Evolutionary conservation across 1,139 yeast species (phyloP).

Genomic region (Yamadazyma kanchanaburiensis): DNA sequence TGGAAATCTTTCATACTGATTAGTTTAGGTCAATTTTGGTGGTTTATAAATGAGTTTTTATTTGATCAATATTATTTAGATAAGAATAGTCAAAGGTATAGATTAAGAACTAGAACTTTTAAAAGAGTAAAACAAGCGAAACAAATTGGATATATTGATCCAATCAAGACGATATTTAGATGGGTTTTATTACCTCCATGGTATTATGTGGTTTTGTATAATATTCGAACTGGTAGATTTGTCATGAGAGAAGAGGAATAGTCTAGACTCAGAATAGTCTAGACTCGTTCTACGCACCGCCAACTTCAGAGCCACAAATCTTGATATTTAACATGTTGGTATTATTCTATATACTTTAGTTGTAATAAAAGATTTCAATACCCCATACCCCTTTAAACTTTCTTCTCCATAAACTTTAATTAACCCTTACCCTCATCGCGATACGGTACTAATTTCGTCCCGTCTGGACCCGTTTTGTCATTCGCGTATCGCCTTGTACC

Average conservation of each 20-base stretch:
- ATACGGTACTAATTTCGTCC: not conserved
- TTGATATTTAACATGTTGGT: no score
- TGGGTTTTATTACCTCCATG: slow-evolving; percentile 36
- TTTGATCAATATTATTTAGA: slow-evolving; percentile 17
- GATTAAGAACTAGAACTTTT: slow-evolving; percentile 12
- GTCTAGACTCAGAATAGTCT: no score
- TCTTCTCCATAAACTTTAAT: no score
- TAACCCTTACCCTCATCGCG: not conserved
- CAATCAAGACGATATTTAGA: slow-evolving; percentile 12
- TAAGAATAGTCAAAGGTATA: slow-evolving; percentile 12
- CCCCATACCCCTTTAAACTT: no score
- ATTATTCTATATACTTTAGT: no score
- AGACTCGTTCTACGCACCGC: no score
- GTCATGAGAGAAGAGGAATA: no score
- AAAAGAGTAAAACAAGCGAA: slow-evolving; percentile 12
- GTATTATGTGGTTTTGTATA: slow-evolving; percentile 27
- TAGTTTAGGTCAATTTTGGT: slow-evolving; percentile 36
- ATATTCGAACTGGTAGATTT: slow-evolving; percentile 9
- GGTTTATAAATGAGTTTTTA: slow-evolving; percentile 28
- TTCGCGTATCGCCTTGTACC: not conserved
- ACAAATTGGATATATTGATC: slow-evolving; percentile 7
- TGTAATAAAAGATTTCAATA: no score
- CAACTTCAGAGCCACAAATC: no score
- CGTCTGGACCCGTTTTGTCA: not conserved
- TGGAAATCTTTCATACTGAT: no score